Evolutionary conservation across 495 filamentous ascomycete genomes (phyloP).

Genomic region (Penicilliopsis zonata): DNA sequence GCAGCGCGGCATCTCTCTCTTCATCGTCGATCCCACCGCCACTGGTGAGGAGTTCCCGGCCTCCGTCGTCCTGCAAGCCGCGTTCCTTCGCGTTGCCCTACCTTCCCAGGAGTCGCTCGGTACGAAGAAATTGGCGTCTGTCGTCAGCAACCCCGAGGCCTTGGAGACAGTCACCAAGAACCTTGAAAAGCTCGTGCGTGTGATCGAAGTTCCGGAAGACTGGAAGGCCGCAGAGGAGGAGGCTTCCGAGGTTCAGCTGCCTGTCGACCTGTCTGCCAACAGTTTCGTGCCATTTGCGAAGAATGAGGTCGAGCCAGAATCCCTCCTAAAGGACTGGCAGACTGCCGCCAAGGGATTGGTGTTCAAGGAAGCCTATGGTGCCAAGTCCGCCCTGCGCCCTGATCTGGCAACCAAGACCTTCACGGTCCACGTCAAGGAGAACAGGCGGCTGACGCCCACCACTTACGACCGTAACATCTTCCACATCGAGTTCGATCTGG

Average conservation of each 20-base stretch:
- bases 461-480: constrained; percentile 98
- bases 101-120: constrained; percentile 40
- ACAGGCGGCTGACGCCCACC: constrained; percentile 75
- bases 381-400: constrained; percentile 61
- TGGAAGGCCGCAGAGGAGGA: constrained; percentile 63
- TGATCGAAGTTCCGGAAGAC: constrained; percentile 60
- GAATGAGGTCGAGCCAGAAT: constrained; percentile 52
- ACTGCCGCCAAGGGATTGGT: constrained; percentile 73
- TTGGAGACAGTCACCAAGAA: constrained; percentile 52
- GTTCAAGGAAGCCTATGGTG: constrained; percentile 91
- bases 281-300: constrained; percentile 79
- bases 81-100: constrained; percentile 65
- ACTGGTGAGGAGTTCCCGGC: constrained; percentile 50
- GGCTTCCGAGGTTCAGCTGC: constrained; percentile 35
- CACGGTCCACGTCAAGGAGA: constrained; percentile 86
- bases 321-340: constrained; percentile 61
- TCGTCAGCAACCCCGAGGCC: constrained; percentile 40
- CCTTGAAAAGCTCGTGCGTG: constrained; percentile 55
- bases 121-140: constrained; percentile 42
- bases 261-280: constrained; percentile 52
- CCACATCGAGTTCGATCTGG: constrained; percentile 98
- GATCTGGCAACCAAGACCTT: constrained; percentile 77
- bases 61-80: constrained; percentile 53
- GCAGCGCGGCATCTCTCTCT: constrained; percentile 54
- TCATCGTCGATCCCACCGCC: constrained; percentile 55